A percentile compares a stretch with the other conserved stretches of the same genome.
phyloP scores from a whole-genome alignment of 495 filamentous ascomycete genomes.

The Neurospora tetrasperma region DNA sequence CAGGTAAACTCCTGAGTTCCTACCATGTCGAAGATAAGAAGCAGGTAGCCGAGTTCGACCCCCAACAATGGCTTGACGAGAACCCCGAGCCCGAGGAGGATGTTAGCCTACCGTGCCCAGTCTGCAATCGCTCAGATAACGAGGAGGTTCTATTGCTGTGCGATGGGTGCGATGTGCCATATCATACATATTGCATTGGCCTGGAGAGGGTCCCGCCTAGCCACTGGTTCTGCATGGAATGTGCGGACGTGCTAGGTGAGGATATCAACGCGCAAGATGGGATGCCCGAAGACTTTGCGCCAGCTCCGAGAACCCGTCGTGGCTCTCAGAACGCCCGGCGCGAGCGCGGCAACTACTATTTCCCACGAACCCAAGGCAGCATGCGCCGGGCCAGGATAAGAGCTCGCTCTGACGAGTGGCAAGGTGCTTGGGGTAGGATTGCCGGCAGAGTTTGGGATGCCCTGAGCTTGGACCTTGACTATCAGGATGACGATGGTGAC shows the following conservation, averaged over 20 bases:
- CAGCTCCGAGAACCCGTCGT: slow-evolving; percentile 5
- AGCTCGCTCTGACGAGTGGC: slow-evolving; percentile 42
- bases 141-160: slow-evolving; percentile 77
- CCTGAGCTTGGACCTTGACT: slow-evolving; percentile 75
- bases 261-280: slow-evolving; percentile 27
- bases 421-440: slow-evolving; percentile 45
- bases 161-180: slow-evolving; percentile 74
- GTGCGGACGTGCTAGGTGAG: slow-evolving; percentile 41
- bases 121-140: slow-evolving; percentile 65
- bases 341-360: slow-evolving; percentile 18
- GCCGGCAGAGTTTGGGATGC: slow-evolving; percentile 39
- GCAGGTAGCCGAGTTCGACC: slow-evolving; percentile 82
- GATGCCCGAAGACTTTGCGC: background rate
- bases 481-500: slow-evolving; percentile 70
- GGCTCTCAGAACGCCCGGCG: background rate
- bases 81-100: slow-evolving; percentile 57
- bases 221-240: slow-evolving; percentile 78
- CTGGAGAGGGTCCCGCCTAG: slow-evolving; percentile 61
- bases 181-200: slow-evolving; percentile 81
- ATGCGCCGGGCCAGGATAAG: slow-evolving; percentile 36
- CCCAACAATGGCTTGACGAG: slow-evolving; percentile 63
- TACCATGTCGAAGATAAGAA: slow-evolving; percentile 82
- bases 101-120: slow-evolving; percentile 58
- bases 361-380: slow-evolving; percentile 40
- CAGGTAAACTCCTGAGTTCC: slow-evolving; percentile 65